phyloP scores from a whole-genome alignment of 2,329 filamentous ascomycete species.

The Dactylellina drechsleri region DNA sequence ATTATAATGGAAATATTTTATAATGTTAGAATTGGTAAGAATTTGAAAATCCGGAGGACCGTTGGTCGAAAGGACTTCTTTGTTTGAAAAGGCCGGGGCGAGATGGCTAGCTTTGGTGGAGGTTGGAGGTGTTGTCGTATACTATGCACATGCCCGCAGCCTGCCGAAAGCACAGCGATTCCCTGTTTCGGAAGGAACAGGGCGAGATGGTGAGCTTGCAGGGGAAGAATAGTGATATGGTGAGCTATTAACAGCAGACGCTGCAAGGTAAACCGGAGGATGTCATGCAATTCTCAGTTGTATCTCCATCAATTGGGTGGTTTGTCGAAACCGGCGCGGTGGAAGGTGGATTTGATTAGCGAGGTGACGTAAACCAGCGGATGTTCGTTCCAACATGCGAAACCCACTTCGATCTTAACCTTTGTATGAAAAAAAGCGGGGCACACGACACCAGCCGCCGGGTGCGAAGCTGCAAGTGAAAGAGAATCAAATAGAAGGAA shows the following conservation, averaged over 20 bases:
- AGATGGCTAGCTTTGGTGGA: not conserved
- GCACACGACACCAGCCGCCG: conserved; percentile 25
- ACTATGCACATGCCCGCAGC: conserved; percentile 17
- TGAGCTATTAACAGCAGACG: not conserved
- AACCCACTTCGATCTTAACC: not conserved
- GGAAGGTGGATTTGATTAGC: too few relatives aligned
- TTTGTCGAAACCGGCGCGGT: too few relatives aligned
- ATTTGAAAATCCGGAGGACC: not conserved
- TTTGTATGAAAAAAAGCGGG: conserved; percentile 22
- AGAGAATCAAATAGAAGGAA: not conserved
- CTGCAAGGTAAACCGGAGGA: not conserved
- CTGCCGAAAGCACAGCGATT: conserved; percentile 25
- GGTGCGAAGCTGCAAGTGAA: too few relatives aligned
- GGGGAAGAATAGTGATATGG: not conserved
- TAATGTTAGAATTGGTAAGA: too few relatives aligned
- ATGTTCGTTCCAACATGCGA: too few relatives aligned
- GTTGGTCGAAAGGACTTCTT: not conserved
- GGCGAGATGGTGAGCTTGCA: not conserved
- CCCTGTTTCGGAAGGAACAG: conserved; percentile 19
- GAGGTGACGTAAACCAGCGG: too few relatives aligned
- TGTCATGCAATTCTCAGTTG: not conserved
- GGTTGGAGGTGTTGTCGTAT: conserved; percentile 24
- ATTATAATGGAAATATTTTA: too few relatives aligned
- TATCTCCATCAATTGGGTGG: conserved; percentile 6
- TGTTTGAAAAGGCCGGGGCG: not conserved